Base-by-base conservation (phyloP, 805 yeast genomes). In the Isabelozyma gotoi region DNA sequence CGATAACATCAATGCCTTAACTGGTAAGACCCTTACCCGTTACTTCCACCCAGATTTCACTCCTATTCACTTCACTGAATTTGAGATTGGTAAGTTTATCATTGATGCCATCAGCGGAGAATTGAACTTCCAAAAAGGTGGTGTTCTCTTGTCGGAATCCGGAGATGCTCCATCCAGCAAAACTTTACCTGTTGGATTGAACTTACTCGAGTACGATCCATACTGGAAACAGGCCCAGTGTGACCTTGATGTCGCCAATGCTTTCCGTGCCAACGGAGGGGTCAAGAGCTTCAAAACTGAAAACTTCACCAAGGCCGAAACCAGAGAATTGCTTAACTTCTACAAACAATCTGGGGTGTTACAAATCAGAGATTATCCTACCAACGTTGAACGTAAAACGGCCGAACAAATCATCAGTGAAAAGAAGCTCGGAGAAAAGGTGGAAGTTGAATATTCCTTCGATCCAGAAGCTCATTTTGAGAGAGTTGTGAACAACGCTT, bases 1-100 rank as follows among this genome's bases (percentile, higher is more conserved):
- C 35, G 97, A 90, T 61, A 82, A 86, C 57, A 74, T 88, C 57
- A 82, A 88, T 46, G 80, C 82, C 3, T 64, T 88, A 44, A 60
- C 81, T 10, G 76, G 81, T 32, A 55, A 65, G 21, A 74, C 85
- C 5, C 63, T 63, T 41, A 78, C 96, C 7, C 73, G 67, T 33
- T 88, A 90, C 67, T 76, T 78, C 52, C 76, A 82, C 56, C 62
- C 74, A 1, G 68, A 78, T 18, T 81, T 82, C 65, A 60, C 67
- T 33, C 74, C 74, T 7, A 76, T 90, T 43, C 80, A 80, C 52
- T 73, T 82, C 46, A 71, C 74, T 17, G 77, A 84, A 20, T 74
- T 90, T 37, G 90, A 87, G 59, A 56, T 88, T 16, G 82, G 85
- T 10, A 74, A 74, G 42, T 71, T 77, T 18, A 59, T 89, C 15